These are phyloP conservation scores for Umbelopsis ramanniana DNA, from an alignment of 192 early-diverging fungal species.

Conservation along the genomic window DNA sequence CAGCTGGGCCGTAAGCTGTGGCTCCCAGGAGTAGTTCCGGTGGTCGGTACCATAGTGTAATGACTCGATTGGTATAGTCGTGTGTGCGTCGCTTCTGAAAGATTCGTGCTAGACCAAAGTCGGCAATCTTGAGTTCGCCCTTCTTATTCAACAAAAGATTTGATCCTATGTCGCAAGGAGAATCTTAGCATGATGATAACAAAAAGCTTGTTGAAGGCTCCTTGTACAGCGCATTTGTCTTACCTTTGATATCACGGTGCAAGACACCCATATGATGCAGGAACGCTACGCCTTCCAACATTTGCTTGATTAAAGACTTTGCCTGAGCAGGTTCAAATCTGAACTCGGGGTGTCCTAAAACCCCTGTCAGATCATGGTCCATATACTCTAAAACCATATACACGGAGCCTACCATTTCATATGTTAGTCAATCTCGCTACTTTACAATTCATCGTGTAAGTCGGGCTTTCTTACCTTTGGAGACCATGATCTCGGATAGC, in stretches of 20 bases:
- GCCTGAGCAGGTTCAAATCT: slow-evolving; percentile 70
- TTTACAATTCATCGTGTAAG: too few species aligned
- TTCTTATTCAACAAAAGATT: slow-evolving; percentile 87
- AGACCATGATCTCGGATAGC: slow-evolving; percentile 75
- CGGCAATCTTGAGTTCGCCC: slow-evolving; percentile 92
- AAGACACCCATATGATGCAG: slow-evolving; percentile 85
- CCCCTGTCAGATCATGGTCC: slow-evolving; percentile 85
- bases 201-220: slow-evolving; percentile 8
- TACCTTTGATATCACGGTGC: slow-evolving; percentile 93
- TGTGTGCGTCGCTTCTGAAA: slow-evolving; percentile 66
- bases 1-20: slow-evolving; percentile 81
- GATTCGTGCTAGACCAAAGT: slow-evolving; percentile 93
- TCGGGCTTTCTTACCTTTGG: slow-evolving; percentile 51
- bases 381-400: slow-evolving; percentile 91
- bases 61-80: slow-evolving; percentile 87
- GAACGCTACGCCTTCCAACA: slow-evolving; percentile 85
- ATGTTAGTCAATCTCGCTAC: slow-evolving; percentile 47
- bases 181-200: neutral
- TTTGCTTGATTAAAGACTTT: slow-evolving; percentile 88
- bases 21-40: slow-evolving; percentile 91
- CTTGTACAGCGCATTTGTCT: too few species aligned
- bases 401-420: slow-evolving; percentile 60
- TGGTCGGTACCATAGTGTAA: slow-evolving; percentile 97
- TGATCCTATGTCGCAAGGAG: slow-evolving; percentile 48
- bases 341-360: slow-evolving; percentile 74